Conservation (phyloP, 345 rosid species). For the Syzygium aqueum region DNA sequence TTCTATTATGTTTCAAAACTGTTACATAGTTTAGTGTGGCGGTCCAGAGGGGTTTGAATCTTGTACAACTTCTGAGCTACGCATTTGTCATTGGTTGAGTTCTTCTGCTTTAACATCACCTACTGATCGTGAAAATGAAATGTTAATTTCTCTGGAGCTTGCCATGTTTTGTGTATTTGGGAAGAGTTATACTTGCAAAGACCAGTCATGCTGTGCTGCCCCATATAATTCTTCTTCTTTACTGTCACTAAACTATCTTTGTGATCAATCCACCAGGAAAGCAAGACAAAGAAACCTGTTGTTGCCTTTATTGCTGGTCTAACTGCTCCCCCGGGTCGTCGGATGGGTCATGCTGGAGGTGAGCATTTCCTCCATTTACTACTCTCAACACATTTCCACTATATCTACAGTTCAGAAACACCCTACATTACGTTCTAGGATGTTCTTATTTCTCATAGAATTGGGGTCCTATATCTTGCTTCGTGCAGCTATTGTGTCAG, state of each 20-base stretch:
- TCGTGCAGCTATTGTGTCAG: constrained; percentile 77
- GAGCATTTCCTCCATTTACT: neutral
- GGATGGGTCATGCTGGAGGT: constrained; percentile 99
- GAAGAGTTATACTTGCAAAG: neutral
- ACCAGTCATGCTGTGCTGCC: neutral
- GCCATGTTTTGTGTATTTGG: neutral
- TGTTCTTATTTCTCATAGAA: neutral
- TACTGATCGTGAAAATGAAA: neutral
- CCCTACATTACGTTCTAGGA: neutral
- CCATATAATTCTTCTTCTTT: neutral
- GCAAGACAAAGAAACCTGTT: constrained; percentile 86
- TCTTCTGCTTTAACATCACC: neutral
- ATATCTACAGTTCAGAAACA: neutral
- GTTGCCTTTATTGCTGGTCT: constrained; percentile 98
- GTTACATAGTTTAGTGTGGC: neutral
- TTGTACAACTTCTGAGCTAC: neutral
- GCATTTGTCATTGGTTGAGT: neutral
- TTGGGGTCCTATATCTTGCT: neutral
- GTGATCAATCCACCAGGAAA: constrained; percentile 45
- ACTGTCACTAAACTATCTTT: neutral
- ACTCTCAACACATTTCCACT: neutral
- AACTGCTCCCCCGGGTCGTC: constrained; percentile 96
- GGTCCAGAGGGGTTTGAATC: neutral
- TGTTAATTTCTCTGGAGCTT: neutral
- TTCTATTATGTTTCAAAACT: neutral